Evolutionary conservation across 2,329 filamentous ascomycete genomes (phyloP).

Genomic region (Aspergillus niger): DNA sequence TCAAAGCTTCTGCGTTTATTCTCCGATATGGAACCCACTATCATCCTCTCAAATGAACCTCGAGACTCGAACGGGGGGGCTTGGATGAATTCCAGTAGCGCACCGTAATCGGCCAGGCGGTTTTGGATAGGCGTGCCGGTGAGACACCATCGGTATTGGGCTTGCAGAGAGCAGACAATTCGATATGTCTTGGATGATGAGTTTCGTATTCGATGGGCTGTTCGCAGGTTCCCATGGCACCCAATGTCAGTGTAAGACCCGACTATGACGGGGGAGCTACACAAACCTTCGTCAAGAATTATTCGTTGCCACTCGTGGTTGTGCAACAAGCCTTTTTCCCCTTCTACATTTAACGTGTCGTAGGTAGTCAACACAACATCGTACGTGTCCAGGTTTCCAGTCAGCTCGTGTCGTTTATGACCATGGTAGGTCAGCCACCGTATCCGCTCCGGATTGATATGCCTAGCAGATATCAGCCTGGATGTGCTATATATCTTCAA

Average conservation of each 20-base stretch:
- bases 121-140: slow-evolving; percentile 10
- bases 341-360: neutral
- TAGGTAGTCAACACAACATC: slow-evolving; percentile 12
- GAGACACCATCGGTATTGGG: slow-evolving; percentile 6
- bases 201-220: slow-evolving; percentile 10
- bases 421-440: slow-evolving; percentile 9
- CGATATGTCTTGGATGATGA: neutral
- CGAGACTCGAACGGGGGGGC: neutral
- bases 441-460: neutral
- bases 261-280: neutral
- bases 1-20: neutral
- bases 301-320: slow-evolving; percentile 1
- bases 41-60: neutral
- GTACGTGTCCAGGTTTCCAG: neutral
- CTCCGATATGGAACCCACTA: neutral
- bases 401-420: neutral
- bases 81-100: neutral
- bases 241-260: too few species aligned
- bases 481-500: neutral
- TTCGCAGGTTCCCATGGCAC: neutral
- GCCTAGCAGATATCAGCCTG: neutral
- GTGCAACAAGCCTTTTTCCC: neutral
- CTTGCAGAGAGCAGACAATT: neutral
- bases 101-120: neutral
- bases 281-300: slow-evolving; percentile 12